A percentile compares a stretch with the other conserved stretches of the same genome.
These are phyloP conservation scores for Mortierella alpina DNA, from an alignment of 192 early-diverging fungal species.

Conservation along the genomic window DNA sequence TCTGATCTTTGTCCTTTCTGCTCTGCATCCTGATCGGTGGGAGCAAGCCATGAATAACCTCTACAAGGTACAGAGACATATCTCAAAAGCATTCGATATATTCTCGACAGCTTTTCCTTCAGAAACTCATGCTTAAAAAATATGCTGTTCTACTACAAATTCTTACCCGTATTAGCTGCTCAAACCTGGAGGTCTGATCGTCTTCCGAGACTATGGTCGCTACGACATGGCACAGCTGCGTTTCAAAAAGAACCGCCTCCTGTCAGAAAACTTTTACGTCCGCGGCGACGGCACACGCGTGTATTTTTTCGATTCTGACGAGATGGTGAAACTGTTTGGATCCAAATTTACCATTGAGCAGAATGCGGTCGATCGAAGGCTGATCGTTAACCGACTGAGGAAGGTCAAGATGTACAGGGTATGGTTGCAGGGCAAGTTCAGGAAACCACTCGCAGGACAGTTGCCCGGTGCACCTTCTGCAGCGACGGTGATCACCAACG, in stretches of 20 bases:
- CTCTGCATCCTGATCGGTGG: conserved; percentile 90
- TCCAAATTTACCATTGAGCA: conserved; percentile 81
- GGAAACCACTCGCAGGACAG: conserved; percentile 63
- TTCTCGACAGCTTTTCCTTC: too few relatives aligned
- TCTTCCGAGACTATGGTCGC: conserved; percentile 97
- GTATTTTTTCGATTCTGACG: conserved; percentile 89
- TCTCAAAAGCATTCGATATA: background rate
- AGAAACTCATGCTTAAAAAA: background rate
- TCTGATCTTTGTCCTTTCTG: conserved; percentile 97
- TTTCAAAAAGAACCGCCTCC: conserved; percentile 91
- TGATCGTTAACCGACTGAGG: conserved; percentile 91
- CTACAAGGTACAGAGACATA: conserved; percentile 59
- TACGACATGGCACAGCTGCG: conserved; percentile 98
- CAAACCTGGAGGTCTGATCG: conserved; percentile 90
- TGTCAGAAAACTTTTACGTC: conserved; percentile 96
- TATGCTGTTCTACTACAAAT: background rate
- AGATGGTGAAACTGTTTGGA: conserved; percentile 63
- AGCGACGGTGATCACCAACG: conserved; percentile 22
- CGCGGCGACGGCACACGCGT: conserved; percentile 97
- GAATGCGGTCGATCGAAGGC: conserved; percentile 90
- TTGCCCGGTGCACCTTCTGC: conserved; percentile 16
- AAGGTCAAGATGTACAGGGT: conserved; percentile 98
- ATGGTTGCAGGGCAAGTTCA: conserved; percentile 98
- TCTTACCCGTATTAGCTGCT: conserved; percentile 57
- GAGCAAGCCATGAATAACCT: conserved; percentile 84